Base-by-base conservation (phyloP, 2,329 filamentous ascomycete species). In the Berkeleyomyces rouxiae region DNA sequence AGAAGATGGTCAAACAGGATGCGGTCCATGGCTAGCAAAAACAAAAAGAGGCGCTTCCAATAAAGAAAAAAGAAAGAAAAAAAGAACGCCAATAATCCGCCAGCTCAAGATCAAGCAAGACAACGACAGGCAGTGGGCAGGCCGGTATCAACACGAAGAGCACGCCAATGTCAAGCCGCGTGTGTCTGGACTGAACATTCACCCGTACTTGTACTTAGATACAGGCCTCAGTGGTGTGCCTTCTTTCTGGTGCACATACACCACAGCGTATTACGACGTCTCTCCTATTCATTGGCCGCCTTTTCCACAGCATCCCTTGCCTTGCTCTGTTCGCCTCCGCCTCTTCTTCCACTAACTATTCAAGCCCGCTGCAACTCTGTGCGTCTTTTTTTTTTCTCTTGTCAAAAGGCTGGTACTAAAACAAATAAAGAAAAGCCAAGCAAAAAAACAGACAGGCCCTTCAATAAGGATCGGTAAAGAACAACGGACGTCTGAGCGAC, bases 1-100 rank as follows among this genome's bases (percentile, higher is more conserved):
- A 83, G 74, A 42, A 61, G 39, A 33, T 53, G 42, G 7, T 65
- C 58, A 57, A 65, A 65, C 61, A 65, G 37, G 6, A 62, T 60
- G 31, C 3, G 16, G 55, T 65, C 63, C 63, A 64, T 64, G 49
- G 49, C 31, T 9, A 49, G 31, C 11, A 44, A 16, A 3, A 43
- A 58, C 7, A 58, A 40, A 23, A n/a, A 47, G 46, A 16, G 46
- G 9, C 46, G 13, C n/a, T 11, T 49, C 7, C 23, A 16, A 44
- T 13, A 3, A 43, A 58, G n/a, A 58, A 40, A 23, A n/a, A 47
- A 37, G 31, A 13, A 16, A 16, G 9, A 40, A 51, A 44, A 9
- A 2, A 9, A 7, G 40, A 36, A n/a, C 23, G 13, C 4, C 23
- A 44, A 23, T 2, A 23, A 23, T 23, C 23, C 23, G 23, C 23